Evolutionary conservation across 768 basidiomycete genomes (phyloP).

Genomic region (Podaxis rugospora): DNA sequence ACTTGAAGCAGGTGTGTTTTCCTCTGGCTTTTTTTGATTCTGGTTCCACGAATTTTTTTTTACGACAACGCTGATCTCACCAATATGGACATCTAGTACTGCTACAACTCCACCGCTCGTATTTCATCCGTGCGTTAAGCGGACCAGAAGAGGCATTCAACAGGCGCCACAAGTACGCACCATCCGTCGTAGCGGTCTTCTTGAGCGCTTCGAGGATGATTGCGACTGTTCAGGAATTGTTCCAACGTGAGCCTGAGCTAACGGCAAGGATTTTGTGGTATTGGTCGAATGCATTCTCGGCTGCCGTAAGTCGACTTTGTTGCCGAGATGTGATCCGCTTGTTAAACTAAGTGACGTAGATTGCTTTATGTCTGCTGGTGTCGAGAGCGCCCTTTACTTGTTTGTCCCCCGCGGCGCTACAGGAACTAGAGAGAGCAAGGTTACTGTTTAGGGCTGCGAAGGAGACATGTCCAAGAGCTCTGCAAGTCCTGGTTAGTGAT

Average conservation of each 20-base stretch:
- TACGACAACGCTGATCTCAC: background rate
- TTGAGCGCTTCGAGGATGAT: conserved; percentile 61
- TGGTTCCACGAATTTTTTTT: background rate
- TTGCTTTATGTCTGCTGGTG: conserved; percentile 49
- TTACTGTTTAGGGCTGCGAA: conserved; percentile 41
- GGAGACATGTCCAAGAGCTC: conserved; percentile 39
- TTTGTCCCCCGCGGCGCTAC: conserved; percentile 56
- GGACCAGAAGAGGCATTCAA: conserved; percentile 56
- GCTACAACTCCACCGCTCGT: conserved; percentile 63
- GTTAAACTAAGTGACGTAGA: conserved; percentile 23
- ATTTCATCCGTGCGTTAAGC: conserved; percentile 60
- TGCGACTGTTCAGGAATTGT: conserved; percentile 52
- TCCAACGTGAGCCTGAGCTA: conserved; percentile 53
- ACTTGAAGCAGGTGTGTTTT: conserved; percentile 52
- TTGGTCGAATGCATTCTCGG: conserved; percentile 53
- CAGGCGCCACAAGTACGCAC: conserved; percentile 58
- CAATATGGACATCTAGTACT: conserved; percentile 38
- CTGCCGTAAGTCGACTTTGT: conserved; percentile 33
- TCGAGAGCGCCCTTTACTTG: conserved; percentile 66
- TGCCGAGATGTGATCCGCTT: background rate
- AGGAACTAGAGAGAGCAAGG: conserved; percentile 51
- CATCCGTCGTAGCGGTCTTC: conserved; percentile 67
- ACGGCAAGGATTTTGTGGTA: conserved; percentile 49
- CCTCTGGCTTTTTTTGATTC: background rate
- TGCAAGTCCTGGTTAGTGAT: conserved; percentile 41